Evolutionary conservation across 129 eudicot species (phyloP), one percentile per base, ranked within the genome.

Genomic region (Tanacetum coccineum): DNA sequence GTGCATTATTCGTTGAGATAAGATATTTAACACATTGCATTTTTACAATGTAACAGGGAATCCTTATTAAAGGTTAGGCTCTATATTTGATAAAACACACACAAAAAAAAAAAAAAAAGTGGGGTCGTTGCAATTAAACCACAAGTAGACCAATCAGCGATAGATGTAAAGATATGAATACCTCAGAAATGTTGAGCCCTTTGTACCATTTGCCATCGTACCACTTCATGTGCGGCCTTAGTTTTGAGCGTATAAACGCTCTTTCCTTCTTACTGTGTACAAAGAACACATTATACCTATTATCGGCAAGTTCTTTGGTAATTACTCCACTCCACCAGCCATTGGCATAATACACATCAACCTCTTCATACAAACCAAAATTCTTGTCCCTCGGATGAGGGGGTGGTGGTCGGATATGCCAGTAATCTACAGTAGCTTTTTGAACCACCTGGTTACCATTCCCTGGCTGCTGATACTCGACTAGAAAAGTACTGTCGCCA

Each of bases 301-400:
- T 78, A 81, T 80, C 90, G 15, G 89, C 85, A 67, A 87, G 87
- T 67, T 77, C 79, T 83, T 80, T 82, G 17, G 96, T 83, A 58
- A 88, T 72, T 22, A 85, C 81, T 32, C 98, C 98, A 72, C 80
- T 80, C 85, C 92, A 76, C 98, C 96, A 92, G 55, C 95, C 95
- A 77, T 55, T 81, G 50, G 83, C 94, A 71, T 59, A 68, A 51
- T 57, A 83, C 1, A 90, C 98, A 59, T 92, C 96, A 14, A 92
- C 96, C 77, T 85, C 85, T 28, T 85, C 98, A 70, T 83, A 75
- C 80, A 92, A 74, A 55, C 13, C 75, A 74, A 85, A 91, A 49
- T 62, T 72, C 58, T 71, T 87, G 48, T 70, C 83, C 67, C 84
- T 83, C 19, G 84, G 70, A 81, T 59, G 78, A 72, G 96, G 96